These are phyloP conservation scores for Dictyostelium citrinum DNA, from an alignment of 78 protist species.

Conservation along the genomic window DNA sequence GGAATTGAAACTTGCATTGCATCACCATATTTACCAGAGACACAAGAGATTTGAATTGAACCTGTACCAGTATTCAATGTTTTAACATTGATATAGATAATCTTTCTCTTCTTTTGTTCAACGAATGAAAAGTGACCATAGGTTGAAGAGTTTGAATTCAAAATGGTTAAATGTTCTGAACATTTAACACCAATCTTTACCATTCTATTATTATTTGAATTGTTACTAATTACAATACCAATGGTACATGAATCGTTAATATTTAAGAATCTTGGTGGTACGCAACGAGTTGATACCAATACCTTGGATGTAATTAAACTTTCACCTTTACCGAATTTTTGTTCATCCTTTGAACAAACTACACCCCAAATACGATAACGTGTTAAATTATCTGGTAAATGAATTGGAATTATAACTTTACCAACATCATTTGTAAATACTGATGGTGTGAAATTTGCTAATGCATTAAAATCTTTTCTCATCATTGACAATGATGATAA, in stretches of 20 bases:
- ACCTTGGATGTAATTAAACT: constrained; percentile 32
- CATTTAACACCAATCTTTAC: constrained; percentile 39
- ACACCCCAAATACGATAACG: constrained; percentile 76
- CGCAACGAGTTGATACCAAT: constrained; percentile 64
- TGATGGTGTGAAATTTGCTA: constrained; percentile 75
- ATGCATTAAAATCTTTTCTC: constrained; percentile 47
- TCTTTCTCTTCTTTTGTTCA: constrained; percentile 8
- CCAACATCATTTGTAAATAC: constrained; percentile 17
- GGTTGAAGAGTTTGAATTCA: no score
- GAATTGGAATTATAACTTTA: constrained; percentile 24
- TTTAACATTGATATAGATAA: constrained; percentile 14
- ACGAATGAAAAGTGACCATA: constrained; percentile 59
- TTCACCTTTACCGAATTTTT: constrained; percentile 60
- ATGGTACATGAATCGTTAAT: constrained; percentile 22
- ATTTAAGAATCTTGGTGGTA: constrained; percentile 69
- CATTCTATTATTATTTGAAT: constrained; percentile 27
- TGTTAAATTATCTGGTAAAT: constrained; percentile 64
- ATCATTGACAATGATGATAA: not conserved
- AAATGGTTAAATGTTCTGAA: constrained; percentile 26
- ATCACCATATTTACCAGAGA: constrained; percentile 71
- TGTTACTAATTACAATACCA: constrained; percentile 36
- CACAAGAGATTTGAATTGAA: constrained; percentile 44
- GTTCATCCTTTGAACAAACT: constrained; percentile 31
- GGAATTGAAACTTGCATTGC: constrained; percentile 66
- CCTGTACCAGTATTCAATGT: constrained; percentile 29